Evolutionary conservation across 1,284 basidiomycete species (phyloP).

Genomic region (Cryptococcus amylolentus): DNA sequence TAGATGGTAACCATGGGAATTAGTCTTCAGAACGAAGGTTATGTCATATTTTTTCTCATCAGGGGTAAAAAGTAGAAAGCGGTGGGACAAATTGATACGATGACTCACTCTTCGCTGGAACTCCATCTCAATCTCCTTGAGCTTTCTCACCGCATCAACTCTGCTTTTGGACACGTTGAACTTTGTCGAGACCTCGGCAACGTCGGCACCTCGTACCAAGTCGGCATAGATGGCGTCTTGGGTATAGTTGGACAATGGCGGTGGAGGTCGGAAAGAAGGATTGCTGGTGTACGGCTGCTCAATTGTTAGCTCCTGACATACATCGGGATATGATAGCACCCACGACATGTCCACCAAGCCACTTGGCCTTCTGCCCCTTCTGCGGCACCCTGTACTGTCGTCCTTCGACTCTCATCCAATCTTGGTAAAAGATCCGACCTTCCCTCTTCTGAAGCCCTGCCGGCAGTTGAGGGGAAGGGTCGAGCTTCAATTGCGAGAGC

Average conservation of each 20-base stretch:
- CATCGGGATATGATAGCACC: constrained; percentile 15
- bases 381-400: constrained; percentile 17
- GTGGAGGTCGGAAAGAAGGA: constrained; percentile 46
- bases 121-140: constrained; percentile 46
- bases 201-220: constrained; percentile 19
- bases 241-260: constrained; percentile 43
- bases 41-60: constrained; percentile 50
- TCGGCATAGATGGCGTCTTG: constrained; percentile 35
- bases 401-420: constrained; percentile 33
- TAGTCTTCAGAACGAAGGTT: constrained; percentile 49
- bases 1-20: constrained; percentile 44
- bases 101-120: constrained; percentile 44
- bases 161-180: constrained; percentile 45
- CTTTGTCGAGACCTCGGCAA: constrained; percentile 35
- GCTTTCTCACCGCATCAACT: constrained; percentile 44
- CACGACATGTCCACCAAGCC: constrained; percentile 44
- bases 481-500: background rate
- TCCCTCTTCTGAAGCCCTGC: background rate
- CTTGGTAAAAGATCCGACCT: constrained; percentile 14
- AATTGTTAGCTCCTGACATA: background rate
- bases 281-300: constrained; percentile 46
- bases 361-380: constrained; percentile 36
- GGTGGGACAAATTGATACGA: background rate
- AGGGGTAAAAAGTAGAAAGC: constrained; percentile 6
- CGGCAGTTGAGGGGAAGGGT: background rate